Conservation (phyloP, 2,329 filamentous ascomycete genomes). For the Phialophora macrospora region DNA sequence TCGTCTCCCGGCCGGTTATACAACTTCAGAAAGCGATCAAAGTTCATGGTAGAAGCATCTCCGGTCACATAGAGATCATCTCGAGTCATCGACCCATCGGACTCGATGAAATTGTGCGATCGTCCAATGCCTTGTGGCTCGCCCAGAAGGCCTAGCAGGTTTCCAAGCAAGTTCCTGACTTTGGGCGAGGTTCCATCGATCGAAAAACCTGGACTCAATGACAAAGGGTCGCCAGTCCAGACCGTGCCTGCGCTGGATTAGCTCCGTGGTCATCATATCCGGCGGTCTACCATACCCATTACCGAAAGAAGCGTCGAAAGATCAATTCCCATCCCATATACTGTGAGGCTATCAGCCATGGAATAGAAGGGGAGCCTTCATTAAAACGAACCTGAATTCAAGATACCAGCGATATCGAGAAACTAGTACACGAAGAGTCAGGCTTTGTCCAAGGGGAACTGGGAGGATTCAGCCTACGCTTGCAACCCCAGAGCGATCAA, state of each 20-base stretch:
- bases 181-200: not conserved
- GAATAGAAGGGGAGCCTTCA: not conserved
- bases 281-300: conserved; percentile 50
- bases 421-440: conserved; percentile 37
- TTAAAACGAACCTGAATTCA: conserved; percentile 43
- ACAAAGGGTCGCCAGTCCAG: conserved; percentile 4
- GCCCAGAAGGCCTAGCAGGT: not conserved
- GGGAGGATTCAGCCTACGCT: conserved; percentile 2
- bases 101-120: conserved; percentile 55
- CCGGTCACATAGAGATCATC: conserved; percentile 60
- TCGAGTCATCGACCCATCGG: conserved; percentile 59
- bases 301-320: conserved; percentile 51
- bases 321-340: conserved; percentile 57
- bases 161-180: not conserved
- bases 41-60: conserved; percentile 58
- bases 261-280: conserved; percentile 49
- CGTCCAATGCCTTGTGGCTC: conserved; percentile 49
- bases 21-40: conserved; percentile 57
- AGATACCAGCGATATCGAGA: conserved; percentile 43
- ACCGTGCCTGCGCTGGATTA: not conserved
- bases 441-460: not conserved
- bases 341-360: conserved; percentile 38
- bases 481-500: conserved; percentile 48
- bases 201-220: not conserved
- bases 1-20: conserved; percentile 51